Evolutionary conservation across 1,284 basidiomycete species (phyloP).

Genomic region (Puccinia horiana): DNA sequence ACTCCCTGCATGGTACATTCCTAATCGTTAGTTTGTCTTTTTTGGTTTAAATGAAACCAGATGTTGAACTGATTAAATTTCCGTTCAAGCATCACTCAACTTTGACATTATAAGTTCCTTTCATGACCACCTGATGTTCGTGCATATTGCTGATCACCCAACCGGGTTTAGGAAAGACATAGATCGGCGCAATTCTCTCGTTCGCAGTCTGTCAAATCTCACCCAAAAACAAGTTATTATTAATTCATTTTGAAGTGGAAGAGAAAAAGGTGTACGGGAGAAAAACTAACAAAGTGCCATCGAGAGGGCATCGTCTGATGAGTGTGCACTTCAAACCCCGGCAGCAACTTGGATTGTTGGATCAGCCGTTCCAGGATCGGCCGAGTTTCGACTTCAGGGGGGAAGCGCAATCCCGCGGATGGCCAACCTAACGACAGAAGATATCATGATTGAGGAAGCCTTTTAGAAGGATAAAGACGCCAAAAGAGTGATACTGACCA

Average conservation of each 20-base stretch:
- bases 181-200: slow-evolving; percentile 80
- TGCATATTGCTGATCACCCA: slow-evolving; percentile 68
- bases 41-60: too few relatives aligned
- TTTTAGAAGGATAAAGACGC: neutral
- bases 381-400: slow-evolving; percentile 64
- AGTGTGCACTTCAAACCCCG: slow-evolving; percentile 73
- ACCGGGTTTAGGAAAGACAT: slow-evolving; percentile 75
- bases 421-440: slow-evolving; percentile 68
- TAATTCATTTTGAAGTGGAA: neutral
- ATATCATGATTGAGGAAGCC: slow-evolving; percentile 1
- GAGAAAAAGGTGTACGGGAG: neutral
- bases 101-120: slow-evolving; percentile 68
- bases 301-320: slow-evolving; percentile 75
- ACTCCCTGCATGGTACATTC: slow-evolving; percentile 6
- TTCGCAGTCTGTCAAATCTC: slow-evolving; percentile 60
- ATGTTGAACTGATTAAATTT: too few relatives aligned
- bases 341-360: slow-evolving; percentile 63
- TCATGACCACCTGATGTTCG: slow-evolving; percentile 61
- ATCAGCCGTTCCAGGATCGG: slow-evolving; percentile 66
- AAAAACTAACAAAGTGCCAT: slow-evolving; percentile 67
- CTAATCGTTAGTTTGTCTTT: too few relatives aligned
- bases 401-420: slow-evolving; percentile 76
- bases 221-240: neutral
- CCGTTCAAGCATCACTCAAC: slow-evolving; percentile 57
- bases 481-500: slow-evolving; percentile 60